Conservation (phyloP, 345 rosid genomes). For the Salix udensis region DNA sequence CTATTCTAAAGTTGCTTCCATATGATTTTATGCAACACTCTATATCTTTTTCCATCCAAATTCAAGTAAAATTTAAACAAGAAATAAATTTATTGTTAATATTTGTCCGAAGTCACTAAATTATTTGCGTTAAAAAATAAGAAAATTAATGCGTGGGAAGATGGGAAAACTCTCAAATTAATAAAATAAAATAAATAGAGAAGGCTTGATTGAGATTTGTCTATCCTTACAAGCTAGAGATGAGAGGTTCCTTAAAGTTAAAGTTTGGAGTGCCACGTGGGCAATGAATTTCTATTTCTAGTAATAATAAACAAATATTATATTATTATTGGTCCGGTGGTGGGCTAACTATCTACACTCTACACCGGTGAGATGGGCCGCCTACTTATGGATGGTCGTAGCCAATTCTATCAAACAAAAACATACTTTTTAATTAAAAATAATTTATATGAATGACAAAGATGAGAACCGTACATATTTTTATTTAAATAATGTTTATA, state of each 20-base stretch:
- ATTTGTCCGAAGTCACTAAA: too few relatives aligned
- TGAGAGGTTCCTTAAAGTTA: not conserved
- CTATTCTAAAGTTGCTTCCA: too few relatives aligned
- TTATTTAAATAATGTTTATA: too few relatives aligned
- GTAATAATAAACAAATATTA: not conserved
- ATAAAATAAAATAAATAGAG: not conserved
- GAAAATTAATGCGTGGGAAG: too few relatives aligned
- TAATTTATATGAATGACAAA: not conserved
- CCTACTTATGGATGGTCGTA: not conserved
- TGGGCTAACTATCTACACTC: not conserved
- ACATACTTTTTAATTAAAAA: not conserved
- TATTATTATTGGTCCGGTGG: not conserved
- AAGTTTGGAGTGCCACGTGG: not conserved
- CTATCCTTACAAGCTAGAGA: not conserved
- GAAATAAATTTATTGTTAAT: too few relatives aligned
- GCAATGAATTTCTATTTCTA: not conserved
- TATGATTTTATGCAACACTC: too few relatives aligned
- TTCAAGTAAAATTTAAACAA: too few relatives aligned
- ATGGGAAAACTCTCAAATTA: too few relatives aligned
- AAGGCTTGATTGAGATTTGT: too few relatives aligned
- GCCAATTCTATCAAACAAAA: not conserved
- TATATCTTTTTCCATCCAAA: too few relatives aligned
- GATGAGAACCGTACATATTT: too few relatives aligned
- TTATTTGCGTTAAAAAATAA: too few relatives aligned
- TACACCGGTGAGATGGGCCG: not conserved